phyloP scores from a whole-genome alignment of 192 early-diverging fungal genomes.

The Backusella mclennaniae region DNA sequence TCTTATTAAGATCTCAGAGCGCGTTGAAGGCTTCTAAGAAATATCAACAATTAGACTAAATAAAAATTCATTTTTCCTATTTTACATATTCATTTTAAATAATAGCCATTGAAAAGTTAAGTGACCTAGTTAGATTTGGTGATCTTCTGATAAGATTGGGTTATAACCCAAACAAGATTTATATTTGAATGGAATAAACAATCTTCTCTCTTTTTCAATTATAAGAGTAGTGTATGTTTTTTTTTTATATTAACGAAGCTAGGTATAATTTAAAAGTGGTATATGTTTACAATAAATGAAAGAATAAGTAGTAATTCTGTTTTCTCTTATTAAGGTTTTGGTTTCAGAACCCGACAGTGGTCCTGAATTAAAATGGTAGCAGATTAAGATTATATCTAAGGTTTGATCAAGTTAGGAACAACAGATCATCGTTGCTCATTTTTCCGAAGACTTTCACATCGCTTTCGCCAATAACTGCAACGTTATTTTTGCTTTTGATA shows the following conservation, averaged over 20 bases:
- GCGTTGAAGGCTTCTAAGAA: conserved; percentile 35
- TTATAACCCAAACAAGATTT: background rate
- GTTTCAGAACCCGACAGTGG: background rate
- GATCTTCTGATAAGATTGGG: background rate
- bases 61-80: background rate
- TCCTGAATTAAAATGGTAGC: background rate
- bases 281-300: background rate
- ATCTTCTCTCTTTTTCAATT: background rate
- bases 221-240: background rate
- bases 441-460: background rate
- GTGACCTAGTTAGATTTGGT: background rate
- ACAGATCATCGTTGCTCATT: background rate
- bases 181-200: background rate
- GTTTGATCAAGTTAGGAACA: background rate
- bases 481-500: background rate
- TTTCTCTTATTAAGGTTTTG: background rate
- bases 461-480: background rate
- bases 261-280: conserved; percentile 7
- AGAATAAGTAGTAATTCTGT: background rate
- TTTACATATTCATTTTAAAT: background rate
- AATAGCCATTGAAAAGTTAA: background rate
- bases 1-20: conserved; percentile 82
- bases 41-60: background rate
- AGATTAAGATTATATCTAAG: background rate
- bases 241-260: background rate